phyloP scores from a whole-genome alignment of 2,329 filamentous ascomycete species.

The Botrytis paeoniae region DNA sequence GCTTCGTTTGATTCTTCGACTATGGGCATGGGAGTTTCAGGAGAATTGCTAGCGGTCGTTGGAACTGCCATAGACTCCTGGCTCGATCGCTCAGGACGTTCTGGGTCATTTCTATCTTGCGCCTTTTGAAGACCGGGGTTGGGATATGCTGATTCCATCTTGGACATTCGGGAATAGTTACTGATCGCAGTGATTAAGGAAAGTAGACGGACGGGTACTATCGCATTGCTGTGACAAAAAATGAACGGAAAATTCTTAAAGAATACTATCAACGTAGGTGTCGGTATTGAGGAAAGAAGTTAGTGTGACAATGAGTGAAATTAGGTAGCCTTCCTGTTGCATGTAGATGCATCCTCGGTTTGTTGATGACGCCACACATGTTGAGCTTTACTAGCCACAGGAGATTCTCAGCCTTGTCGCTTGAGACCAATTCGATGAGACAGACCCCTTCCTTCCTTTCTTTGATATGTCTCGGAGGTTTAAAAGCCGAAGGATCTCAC shows the following conservation, averaged over 20 bases:
- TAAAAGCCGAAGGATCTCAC: neutral
- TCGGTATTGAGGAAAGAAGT: neutral
- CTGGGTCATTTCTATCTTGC: slow-evolving; percentile 7
- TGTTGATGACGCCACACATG: neutral
- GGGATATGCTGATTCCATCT: slow-evolving; percentile 9
- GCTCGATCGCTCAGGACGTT: neutral
- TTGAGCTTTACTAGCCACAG: neutral
- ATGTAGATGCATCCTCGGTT: slow-evolving; percentile 6
- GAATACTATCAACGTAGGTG: neutral
- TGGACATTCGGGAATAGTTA: neutral
- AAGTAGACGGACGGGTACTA: neutral
- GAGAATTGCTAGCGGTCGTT: neutral
- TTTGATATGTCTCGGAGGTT: neutral
- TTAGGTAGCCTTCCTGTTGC: neutral
- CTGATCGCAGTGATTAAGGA: neutral
- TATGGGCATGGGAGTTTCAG: neutral
- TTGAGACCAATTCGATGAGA: neutral
- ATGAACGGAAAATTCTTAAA: neutral
- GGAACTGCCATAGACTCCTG: neutral
- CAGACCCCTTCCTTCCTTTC: neutral
- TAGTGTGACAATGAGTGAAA: neutral
- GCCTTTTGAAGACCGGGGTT: neutral
- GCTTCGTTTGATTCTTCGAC: neutral
- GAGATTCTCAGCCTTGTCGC: neutral
- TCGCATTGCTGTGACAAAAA: neutral